Base-by-base conservation (phyloP, 116 monocot species). In the Dioscorea cayenensis region DNA sequence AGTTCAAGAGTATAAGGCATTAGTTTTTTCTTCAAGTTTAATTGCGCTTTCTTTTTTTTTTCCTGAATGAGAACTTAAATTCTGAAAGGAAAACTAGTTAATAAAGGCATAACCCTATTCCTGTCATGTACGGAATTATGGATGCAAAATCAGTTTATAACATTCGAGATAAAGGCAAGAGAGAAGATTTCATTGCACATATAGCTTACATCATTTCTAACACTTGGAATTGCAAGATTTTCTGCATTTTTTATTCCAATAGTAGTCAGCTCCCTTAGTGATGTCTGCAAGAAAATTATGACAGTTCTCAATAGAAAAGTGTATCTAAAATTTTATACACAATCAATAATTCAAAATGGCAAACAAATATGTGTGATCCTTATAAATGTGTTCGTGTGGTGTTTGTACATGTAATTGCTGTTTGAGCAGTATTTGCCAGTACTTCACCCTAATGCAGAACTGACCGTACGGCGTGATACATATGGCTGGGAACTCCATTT, bases 241-340 rank as follows among this genome's bases (percentile, higher is more conserved):
- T 96, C 96, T 17, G 90, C 90, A 74, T 92, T 96, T 72, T 96
- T 87, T 50, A 96, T 92, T 77, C 96, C 96, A 68, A 96, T 82
- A 69, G 80, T 89, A 10, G 92, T 90, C 38, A 96, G 80, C 79
- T 96, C 96, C 80, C 87, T 71, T 79, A 96, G 62, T 71, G 85
- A 85, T 77, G 90, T 92, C 92, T 96, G 82, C 74, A 80, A 14
- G 43, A 27, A 75, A 66, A 73, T 75, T 50, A 32, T 60, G 12
- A 14, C 11, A 55, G 64, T n/a, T 19, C 14, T 3, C 38, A 70
- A 6, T 16, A 16, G 55, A 48, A 37, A 67, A n/a, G 28, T 23
- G 3, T 21, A 51, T 1, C 55, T 28, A 27, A 49, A 36, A 65
- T 28, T 17, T 23, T 28, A 50, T 66, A 68, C 38, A 49, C 65